Evolutionary conservation across 768 basidiomycete genomes (phyloP).

Genomic region (Mycena amicta): DNA sequence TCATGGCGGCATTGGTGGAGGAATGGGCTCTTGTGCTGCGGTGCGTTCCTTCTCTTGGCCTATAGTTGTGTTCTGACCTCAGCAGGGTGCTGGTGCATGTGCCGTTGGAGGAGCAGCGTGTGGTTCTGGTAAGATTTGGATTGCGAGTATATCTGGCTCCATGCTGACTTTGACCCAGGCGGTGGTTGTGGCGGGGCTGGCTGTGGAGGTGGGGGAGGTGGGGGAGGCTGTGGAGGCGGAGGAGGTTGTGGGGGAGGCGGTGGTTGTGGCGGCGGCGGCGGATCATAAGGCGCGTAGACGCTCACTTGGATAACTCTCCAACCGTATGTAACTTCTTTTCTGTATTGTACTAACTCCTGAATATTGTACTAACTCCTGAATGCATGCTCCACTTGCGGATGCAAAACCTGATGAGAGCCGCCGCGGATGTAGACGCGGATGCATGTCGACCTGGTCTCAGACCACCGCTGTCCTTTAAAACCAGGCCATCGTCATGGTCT

Average conservation of each 20-base stretch:
- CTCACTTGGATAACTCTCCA: too few relatives aligned
- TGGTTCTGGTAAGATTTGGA: constrained; percentile 10
- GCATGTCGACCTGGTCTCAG: too few relatives aligned
- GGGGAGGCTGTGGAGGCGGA: constrained; percentile 19
- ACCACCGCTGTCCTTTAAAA: constrained; percentile 3
- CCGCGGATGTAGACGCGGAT: too few relatives aligned
- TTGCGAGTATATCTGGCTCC: background rate
- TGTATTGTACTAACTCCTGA: background rate
- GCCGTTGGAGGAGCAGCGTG: constrained; percentile 23
- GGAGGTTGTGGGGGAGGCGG: constrained; percentile 22
- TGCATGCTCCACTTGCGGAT: background rate
- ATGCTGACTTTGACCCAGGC: background rate
- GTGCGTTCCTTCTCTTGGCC: constrained; percentile 11
- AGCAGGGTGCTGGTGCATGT: constrained; percentile 20
- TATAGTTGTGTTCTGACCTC: constrained; percentile 3
- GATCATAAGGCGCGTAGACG: too few relatives aligned
- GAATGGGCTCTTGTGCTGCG: constrained; percentile 30
- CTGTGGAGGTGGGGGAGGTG: constrained; percentile 6
- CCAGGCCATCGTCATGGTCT: background rate
- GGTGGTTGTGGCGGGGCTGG: background rate
- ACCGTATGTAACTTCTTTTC: background rate
- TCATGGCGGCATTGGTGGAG: constrained; percentile 25
- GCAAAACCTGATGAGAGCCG: too few relatives aligned
- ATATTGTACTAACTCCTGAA: too few relatives aligned
- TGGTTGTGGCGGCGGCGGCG: constrained; percentile 14